Evolutionary conservation across 2,329 filamentous ascomycete genomes (phyloP).

Genomic region (Fusarium gaditjirri): DNA sequence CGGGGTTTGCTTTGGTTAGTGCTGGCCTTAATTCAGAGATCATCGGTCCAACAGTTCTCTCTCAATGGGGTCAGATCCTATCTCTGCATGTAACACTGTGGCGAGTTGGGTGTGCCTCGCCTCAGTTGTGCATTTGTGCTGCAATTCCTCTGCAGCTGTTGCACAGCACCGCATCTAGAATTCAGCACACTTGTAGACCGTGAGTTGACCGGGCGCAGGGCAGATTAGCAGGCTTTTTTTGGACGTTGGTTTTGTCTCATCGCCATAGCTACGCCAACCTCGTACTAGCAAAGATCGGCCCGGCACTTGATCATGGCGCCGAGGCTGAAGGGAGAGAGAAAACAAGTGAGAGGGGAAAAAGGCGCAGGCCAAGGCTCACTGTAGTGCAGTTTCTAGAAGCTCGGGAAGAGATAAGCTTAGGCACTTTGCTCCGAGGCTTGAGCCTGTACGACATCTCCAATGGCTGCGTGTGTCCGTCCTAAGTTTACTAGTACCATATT

Average conservation of each 20-base stretch:
- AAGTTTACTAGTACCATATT: neutral
- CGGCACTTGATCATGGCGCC: neutral
- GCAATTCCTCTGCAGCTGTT: neutral
- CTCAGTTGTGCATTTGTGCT: slow-evolving; percentile 12
- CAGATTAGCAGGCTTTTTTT: slow-evolving; percentile 6
- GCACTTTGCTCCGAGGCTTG: neutral
- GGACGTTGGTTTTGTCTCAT: slow-evolving; percentile 3
- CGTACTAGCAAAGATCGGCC: slow-evolving; percentile 15
- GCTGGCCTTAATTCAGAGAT: slow-evolving; percentile 9
- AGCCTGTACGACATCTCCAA: neutral
- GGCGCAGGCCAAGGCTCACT: neutral
- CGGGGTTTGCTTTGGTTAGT: neutral
- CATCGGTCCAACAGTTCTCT: slow-evolving; percentile 9
- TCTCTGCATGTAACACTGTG: slow-evolving; percentile 11
- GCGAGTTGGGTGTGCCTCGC: slow-evolving; percentile 14
- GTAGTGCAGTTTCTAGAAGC: slow-evolving; percentile 12
- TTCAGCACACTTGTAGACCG: neutral
- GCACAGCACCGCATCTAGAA: neutral
- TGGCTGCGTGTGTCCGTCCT: neutral
- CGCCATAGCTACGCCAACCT: neutral
- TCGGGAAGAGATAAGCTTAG: slow-evolving; percentile 22
- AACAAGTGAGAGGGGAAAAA: neutral
- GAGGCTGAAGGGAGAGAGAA: slow-evolving; percentile 1
- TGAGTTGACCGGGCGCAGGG: slow-evolving; percentile 14
- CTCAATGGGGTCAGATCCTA: slow-evolving; percentile 15